Conservation (phyloP, 2,329 filamentous ascomycete genomes). For the Metarhizium sp. region DNA sequence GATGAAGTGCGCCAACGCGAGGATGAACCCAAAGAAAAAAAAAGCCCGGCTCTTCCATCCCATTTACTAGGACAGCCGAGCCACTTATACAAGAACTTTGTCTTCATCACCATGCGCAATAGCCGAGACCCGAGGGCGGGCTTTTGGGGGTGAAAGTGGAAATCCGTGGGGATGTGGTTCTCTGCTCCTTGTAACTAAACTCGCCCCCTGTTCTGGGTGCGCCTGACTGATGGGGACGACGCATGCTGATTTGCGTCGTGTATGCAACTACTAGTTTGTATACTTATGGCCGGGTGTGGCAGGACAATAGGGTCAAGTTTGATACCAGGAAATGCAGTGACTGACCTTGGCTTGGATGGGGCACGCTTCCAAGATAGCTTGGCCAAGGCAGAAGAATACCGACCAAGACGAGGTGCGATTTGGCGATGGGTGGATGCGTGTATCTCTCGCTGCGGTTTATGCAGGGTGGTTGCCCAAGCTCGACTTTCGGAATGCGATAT, state of each 20-base stretch:
- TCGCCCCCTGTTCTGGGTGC: too few species aligned
- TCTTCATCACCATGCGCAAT: background rate
- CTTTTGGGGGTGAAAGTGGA: background rate
- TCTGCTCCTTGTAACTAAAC: background rate
- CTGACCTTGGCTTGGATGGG: background rate
- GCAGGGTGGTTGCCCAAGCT: background rate
- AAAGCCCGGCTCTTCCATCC: background rate
- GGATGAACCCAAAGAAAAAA: background rate
- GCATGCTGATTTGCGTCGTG: too few species aligned
- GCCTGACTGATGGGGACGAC: too few species aligned
- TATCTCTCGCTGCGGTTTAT: too few species aligned
- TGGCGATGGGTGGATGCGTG: background rate
- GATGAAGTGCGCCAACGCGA: background rate
- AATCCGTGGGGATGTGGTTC: background rate
- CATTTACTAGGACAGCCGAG: background rate
- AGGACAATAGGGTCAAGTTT: background rate
- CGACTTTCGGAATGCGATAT: background rate
- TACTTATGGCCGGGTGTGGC: background rate
- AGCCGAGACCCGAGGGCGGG: background rate
- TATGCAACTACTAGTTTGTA: too few species aligned
- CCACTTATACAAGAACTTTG: background rate
- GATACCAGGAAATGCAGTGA: background rate
- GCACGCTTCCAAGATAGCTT: too few species aligned
- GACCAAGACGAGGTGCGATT: background rate
- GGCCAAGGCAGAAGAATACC: too few species aligned